A percentile compares a stretch with the other conserved stretches of the same genome.
phyloP scores from a whole-genome alignment of 495 filamentous ascomycete species.

The Talaromyces wortmannii region DNA sequence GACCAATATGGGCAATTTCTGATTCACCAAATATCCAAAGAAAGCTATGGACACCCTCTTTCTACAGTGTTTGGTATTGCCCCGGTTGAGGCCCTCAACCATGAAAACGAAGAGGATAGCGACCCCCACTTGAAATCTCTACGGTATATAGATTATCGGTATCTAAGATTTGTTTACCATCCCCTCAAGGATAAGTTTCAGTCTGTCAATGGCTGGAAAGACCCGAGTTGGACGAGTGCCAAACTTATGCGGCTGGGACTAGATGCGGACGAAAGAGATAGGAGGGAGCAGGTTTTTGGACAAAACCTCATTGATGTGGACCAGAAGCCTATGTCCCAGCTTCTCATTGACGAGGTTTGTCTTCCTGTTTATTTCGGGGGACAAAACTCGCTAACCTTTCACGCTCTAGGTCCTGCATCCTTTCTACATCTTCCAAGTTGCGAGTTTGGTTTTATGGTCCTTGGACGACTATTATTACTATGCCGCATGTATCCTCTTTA shows the following conservation, averaged over 20 bases:
- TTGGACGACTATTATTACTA: constrained; percentile 97
- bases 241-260: constrained; percentile 73
- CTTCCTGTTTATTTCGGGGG: background rate
- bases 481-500: constrained; percentile 89
- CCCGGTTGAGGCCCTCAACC: constrained; percentile 39
- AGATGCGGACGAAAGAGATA: constrained; percentile 81
- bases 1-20: constrained; percentile 94
- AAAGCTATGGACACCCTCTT: constrained; percentile 70
- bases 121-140: constrained; percentile 72
- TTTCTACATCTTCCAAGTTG: constrained; percentile 97
- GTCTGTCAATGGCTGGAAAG: constrained; percentile 84
- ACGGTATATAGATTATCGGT: constrained; percentile 79
- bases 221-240: constrained; percentile 78
- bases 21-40: constrained; percentile 56
- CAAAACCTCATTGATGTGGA: constrained; percentile 85
- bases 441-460: constrained; percentile 91
- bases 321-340: constrained; percentile 72
- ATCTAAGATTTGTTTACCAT: constrained; percentile 89
- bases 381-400: background rate
- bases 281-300: constrained; percentile 80
- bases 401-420: constrained; percentile 75
- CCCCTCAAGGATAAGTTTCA: constrained; percentile 82
- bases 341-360: constrained; percentile 84
- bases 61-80: constrained; percentile 79
- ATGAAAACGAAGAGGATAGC: constrained; percentile 69